These are phyloP conservation scores for Ochromonas danica DNA, from an alignment of 108 stramenopile genomes.

Conservation along the genomic window DNA sequence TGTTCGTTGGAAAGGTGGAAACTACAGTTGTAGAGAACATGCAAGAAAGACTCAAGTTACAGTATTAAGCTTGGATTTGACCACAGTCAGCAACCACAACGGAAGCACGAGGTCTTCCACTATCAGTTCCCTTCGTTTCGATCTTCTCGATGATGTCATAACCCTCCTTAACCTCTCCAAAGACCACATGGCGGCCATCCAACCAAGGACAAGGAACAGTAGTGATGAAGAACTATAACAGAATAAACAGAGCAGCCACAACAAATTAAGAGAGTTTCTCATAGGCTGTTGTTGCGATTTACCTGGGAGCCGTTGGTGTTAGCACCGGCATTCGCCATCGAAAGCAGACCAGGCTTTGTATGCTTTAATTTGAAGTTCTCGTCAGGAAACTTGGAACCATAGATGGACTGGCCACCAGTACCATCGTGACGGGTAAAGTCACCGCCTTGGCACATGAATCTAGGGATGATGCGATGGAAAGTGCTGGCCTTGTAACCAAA, in stretches of 20 bases:
- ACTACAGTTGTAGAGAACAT: too few relatives aligned
- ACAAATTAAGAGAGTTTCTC: not conserved
- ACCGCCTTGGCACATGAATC: slow-evolving; percentile 37
- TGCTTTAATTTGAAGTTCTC: slow-evolving; percentile 84
- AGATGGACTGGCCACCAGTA: slow-evolving; percentile 53
- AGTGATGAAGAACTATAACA: slow-evolving; percentile 82
- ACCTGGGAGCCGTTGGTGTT: slow-evolving; percentile 21
- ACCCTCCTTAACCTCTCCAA: slow-evolving; percentile 81
- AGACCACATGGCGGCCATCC: slow-evolving; percentile 91
- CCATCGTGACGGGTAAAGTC: slow-evolving; percentile 54
- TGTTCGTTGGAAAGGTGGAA: too few relatives aligned
- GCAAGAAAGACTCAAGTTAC: too few relatives aligned
- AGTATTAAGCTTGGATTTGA: too few relatives aligned
- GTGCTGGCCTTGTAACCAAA: slow-evolving; percentile 77
- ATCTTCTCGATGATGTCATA: slow-evolving; percentile 84
- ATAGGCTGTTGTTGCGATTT: not conserved
- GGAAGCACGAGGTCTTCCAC: slow-evolving; percentile 73
- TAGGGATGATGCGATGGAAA: slow-evolving; percentile 70
- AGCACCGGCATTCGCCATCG: slow-evolving; percentile 92
- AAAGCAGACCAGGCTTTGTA: slow-evolving; percentile 74
- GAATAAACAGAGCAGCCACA: not conserved
- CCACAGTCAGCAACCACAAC: slow-evolving; percentile 54
- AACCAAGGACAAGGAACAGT: slow-evolving; percentile 89
- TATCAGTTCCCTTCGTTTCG: slow-evolving; percentile 80
- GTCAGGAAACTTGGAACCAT: slow-evolving; percentile 46